Percentiles rank a stretch among this genome's conserved stretches.
phyloP scores from a whole-genome alignment of 1,139 yeast genomes.

The Cylindricascospora bacillispora region DNA sequence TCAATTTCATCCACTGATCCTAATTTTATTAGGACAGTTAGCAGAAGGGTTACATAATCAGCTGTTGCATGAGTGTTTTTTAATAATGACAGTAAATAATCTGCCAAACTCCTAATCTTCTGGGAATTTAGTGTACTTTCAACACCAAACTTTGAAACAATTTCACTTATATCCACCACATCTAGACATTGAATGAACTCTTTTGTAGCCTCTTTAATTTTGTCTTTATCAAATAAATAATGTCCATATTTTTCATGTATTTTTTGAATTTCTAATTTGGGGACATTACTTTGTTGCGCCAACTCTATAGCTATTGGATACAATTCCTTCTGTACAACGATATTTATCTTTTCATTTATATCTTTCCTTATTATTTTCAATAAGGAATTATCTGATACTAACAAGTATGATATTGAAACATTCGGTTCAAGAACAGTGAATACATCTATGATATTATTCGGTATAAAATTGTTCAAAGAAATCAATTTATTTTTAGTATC shows the following conservation, averaged over 20 bases:
- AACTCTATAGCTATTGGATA: slow-evolving; percentile 63
- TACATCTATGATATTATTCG: slow-evolving; percentile 47
- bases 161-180: slow-evolving; percentile 54
- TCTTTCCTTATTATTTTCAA: slow-evolving; percentile 58
- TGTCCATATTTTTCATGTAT: slow-evolving; percentile 66
- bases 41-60: slow-evolving; percentile 70
- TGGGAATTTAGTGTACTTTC: slow-evolving; percentile 41
- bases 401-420: slow-evolving; percentile 35
- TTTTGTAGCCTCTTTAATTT: slow-evolving; percentile 54
- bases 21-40: slow-evolving; percentile 76
- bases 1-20: slow-evolving; percentile 48
- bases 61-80: slow-evolving; percentile 41
- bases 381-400: slow-evolving; percentile 67
- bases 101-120: slow-evolving; percentile 36
- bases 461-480: slow-evolving; percentile 55
- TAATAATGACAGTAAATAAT: slow-evolving; percentile 51
- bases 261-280: slow-evolving; percentile 28
- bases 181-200: slow-evolving; percentile 48
- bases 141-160: slow-evolving; percentile 74
- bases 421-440: slow-evolving; percentile 37
- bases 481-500: slow-evolving; percentile 61
- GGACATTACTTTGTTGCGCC: slow-evolving; percentile 35
- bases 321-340: slow-evolving; percentile 56
- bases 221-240: slow-evolving; percentile 50
- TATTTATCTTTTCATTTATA: slow-evolving; percentile 53